Percentiles rank a stretch among this genome's conserved stretches.
phyloP scores from a whole-genome alignment of 2,329 filamentous ascomycete genomes.

The Keithomyces neogunnii region DNA sequence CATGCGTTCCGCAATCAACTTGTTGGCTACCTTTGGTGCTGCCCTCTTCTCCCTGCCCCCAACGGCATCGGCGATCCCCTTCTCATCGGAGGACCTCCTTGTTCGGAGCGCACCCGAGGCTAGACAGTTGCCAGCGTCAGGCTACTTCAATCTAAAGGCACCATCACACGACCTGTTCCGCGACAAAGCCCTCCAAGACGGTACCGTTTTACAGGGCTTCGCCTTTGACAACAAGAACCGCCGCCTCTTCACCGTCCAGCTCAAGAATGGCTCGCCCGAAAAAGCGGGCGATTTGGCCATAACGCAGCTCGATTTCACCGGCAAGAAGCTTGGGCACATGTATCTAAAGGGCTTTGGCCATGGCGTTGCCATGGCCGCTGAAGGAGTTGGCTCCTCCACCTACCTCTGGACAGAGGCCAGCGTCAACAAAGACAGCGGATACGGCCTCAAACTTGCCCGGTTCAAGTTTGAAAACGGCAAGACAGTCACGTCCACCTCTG shows the following conservation, averaged over 20 bases:
- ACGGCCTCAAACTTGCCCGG: constrained; percentile 2
- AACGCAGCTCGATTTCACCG: constrained; percentile 7
- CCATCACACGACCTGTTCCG: constrained; percentile 8
- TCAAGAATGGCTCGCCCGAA: constrained; percentile 1
- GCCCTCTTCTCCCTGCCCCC: not conserved
- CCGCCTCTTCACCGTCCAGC: constrained; percentile 8
- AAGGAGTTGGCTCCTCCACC: constrained; percentile 3
- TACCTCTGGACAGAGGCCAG: constrained; percentile 8
- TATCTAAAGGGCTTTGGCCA: constrained; percentile 7
- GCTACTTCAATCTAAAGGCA: constrained; percentile 3
- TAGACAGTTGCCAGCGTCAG: not conserved
- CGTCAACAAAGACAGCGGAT: constrained; percentile 2
- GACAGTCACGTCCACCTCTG: not conserved
- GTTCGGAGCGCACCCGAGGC: not conserved
- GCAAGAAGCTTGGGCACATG: constrained; percentile 7
- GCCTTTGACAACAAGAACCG: constrained; percentile 7
- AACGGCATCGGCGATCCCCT: not conserved
- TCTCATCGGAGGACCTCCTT: not conserved
- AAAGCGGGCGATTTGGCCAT: constrained; percentile 4
- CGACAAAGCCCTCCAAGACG: constrained; percentile 6
- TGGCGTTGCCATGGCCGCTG: constrained; percentile 7
- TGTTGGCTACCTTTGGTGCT: not conserved
- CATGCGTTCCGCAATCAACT: not conserved
- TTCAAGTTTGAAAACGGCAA: constrained; percentile 7
- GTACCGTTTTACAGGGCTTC: constrained; percentile 8